Conservation (phyloP, 306 rosid species). For the Argentina anserina region DNA sequence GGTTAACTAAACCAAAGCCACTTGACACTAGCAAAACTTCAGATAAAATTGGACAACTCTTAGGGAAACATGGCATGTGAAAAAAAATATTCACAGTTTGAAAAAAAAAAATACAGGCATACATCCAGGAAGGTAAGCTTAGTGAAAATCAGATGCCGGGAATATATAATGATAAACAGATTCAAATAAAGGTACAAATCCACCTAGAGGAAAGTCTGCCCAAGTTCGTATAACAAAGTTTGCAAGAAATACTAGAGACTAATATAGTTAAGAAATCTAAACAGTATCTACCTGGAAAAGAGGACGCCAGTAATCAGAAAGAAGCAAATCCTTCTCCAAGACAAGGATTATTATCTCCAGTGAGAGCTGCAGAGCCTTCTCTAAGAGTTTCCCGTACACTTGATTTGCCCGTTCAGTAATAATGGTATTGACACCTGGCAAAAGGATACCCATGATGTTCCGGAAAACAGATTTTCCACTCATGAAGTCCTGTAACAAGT, state of each 20-base stretch:
- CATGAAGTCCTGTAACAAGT: conserved; percentile 83
- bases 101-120: too few species aligned
- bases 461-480: conserved; percentile 86
- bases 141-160: not conserved
- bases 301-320: conserved; percentile 97
- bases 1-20: not conserved
- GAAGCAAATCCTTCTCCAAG: conserved; percentile 72
- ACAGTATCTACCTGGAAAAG: conserved; percentile 63
- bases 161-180: not conserved
- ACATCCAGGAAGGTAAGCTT: not conserved
- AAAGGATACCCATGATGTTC: conserved; percentile 91
- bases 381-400: conserved; percentile 72
- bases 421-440: conserved; percentile 67
- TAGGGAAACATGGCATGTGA: not conserved
- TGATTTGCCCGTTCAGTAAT: conserved; percentile 75
- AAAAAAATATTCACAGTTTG: not conserved
- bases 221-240: not conserved
- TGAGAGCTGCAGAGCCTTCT: conserved; percentile 86
- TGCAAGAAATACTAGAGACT: not conserved
- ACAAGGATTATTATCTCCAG: conserved; percentile 81
- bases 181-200: not conserved
- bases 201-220: not conserved
- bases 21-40: not conserved
- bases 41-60: not conserved
- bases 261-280: not conserved